Base-by-base conservation (phyloP, 768 basidiomycete species). In the Dioszegia crocea region DNA sequence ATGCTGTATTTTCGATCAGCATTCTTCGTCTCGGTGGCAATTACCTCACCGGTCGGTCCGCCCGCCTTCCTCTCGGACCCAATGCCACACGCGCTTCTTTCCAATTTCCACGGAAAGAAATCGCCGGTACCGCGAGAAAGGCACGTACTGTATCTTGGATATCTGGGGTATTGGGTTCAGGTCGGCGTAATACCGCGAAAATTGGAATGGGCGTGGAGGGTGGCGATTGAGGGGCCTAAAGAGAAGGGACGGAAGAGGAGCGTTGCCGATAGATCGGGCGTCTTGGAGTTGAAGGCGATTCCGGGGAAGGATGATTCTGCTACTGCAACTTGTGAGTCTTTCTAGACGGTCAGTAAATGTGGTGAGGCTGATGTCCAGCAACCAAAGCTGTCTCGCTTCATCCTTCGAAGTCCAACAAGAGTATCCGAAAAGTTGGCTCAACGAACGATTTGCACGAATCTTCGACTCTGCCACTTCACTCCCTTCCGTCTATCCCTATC, bases 1-100 rank as follows among this genome's bases (percentile, higher is more conserved):
- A 85, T 87, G 73, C 89, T 86, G 76, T 84, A 88, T 66, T 89
- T 92, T 76, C 87, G 88, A 66, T 88, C 84, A 67, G 89, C 92
- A 74, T 88, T 85, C 43, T 80, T 98, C 63, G 89, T 91, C 75
- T 90, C 91, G 46, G 81, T 96, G 73, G 93, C 91, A 40, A 61
- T 73, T n/a, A 72, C 71, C 8, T 55, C 71, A 19, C 68, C 68
- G 24, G 43, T 65, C n/a, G 50, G 58, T 17, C 63, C 71, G 4
- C 68, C 71, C 9, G 55, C 57, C 2, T 68, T 56, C 36, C 53
- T 70, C 24, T 62, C 64, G 6, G 66, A 68, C 48, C 67, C 61
- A 9, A 21, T 48, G 19, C 55, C 62, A 0, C n/a, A 36, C 8
- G 12, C 26, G n/a, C 56, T 31, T n/a, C n/a, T n/a, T n/a, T n/a